A percentile compares a stretch with the other conserved stretches of the same genome.
phyloP scores from a whole-genome alignment of 1,139 yeast genomes.

The Yamadazyma triangularis region DNA sequence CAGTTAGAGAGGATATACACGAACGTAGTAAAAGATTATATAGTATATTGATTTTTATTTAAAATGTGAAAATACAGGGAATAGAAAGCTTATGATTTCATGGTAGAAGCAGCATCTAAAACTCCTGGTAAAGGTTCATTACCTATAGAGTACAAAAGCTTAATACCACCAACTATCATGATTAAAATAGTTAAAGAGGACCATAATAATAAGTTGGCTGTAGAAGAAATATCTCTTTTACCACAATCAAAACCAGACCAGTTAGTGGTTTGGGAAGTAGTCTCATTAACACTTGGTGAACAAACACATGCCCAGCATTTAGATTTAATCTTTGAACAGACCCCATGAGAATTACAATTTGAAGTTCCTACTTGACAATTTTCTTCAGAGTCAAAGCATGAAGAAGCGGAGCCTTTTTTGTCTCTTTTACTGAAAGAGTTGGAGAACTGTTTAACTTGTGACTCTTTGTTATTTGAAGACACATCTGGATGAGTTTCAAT shows the following conservation, averaged over 20 bases:
- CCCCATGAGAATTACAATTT: slow-evolving; percentile 62
- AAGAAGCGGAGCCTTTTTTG: neutral
- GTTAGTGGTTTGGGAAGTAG: slow-evolving; percentile 46
- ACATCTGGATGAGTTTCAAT: too few species aligned
- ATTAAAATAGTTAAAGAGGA: slow-evolving; percentile 45
- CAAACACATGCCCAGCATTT: slow-evolving; percentile 60
- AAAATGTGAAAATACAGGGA: too few species aligned
- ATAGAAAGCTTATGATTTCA: slow-evolving; percentile 1
- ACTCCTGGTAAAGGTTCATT: slow-evolving; percentile 65
- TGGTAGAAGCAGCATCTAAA: slow-evolving; percentile 39
- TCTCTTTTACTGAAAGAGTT: neutral
- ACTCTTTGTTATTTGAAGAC: too few species aligned
- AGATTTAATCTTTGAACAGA: slow-evolving; percentile 38
- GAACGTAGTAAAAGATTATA: too few species aligned
- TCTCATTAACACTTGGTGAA: slow-evolving; percentile 43
- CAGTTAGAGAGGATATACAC: too few species aligned
- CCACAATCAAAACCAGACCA: slow-evolving; percentile 70
- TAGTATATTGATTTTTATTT: too few species aligned
- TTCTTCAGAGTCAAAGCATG: slow-evolving; percentile 42
- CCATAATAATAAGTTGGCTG: slow-evolving; percentile 68
- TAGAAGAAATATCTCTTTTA: slow-evolving; percentile 60
- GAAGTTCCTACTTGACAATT: slow-evolving; percentile 51
- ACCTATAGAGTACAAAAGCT: slow-evolving; percentile 51
- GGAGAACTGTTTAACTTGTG: too few species aligned
- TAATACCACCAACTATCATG: slow-evolving; percentile 49